Base-by-base conservation (phyloP, 2,329 filamentous ascomycete genomes). In the Alternaria alternata region DNA sequence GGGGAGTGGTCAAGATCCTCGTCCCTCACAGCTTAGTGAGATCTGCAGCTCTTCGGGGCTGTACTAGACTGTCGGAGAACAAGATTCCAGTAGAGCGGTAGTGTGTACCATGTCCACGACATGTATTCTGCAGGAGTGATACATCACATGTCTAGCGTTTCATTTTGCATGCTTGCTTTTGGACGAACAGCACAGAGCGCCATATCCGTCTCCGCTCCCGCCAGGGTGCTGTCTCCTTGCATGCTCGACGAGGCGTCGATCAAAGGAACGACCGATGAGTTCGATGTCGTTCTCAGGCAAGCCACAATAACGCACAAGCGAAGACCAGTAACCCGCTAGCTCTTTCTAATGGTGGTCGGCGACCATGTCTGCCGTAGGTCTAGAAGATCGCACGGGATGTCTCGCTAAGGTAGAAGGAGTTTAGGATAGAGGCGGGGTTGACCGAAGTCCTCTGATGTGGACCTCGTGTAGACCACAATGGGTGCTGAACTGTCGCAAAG, bases 21-120 rank as follows among this genome's bases (percentile, higher is more conserved):
- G 44, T 47, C 30, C 18, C 32, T 14, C 18, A 11, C 18, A n/a
- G 9, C 14, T n/a, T 22, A n/a, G 11, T n/a, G 22, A n/a, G 47
- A 57, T 47, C 36, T 44, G 14, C 44, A 44, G 18, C 26, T 30
- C 34, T 38, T 38, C 22, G 16, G 26, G 49, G 30, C 22, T 44
- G 38, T 53, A 20, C 47, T 52, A 60, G 32, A 36, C 14, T 36
- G 12, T 46, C 26, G n/a, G 18, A 39, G 20, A 43, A 18, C 34
- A 30, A 47, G 18, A 52, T 59, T 32, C 52, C 41, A 46, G 41
- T 53, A 30, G 24, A 46, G n/a, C 11, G 56, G 44, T 43, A 54
- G 14, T 32, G 43, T 26, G 26, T 41, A 34, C 32, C 42, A 14
- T 14, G 48, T 41, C 34, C 18, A 49, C 43, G 39, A 52, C 38